Evolutionary conservation across 192 early-diverging fungal species (phyloP).

Genomic region (Rhizoclosmatium sp.): DNA sequence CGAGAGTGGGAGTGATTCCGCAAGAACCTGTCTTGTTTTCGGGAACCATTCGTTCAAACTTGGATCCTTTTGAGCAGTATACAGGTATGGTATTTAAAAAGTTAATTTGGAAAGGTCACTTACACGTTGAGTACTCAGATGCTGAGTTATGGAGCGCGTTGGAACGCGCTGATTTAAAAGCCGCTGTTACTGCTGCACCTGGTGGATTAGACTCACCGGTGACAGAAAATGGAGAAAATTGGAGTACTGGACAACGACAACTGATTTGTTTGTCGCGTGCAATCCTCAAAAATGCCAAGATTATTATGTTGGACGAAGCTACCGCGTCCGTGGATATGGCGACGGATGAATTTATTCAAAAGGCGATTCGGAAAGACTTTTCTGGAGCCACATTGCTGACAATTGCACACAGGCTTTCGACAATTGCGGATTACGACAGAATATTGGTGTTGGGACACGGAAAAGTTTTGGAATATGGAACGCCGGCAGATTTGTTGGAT

Average conservation of each 20-base stretch:
- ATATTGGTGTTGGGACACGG: conserved; percentile 82
- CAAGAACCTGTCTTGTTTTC: conserved; percentile 73
- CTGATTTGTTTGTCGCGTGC: conserved; percentile 55
- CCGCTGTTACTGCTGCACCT: conserved; percentile 47
- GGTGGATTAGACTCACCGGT: not conserved
- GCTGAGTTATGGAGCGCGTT: conserved; percentile 78
- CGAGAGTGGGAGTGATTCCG: conserved; percentile 80
- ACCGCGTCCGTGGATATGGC: conserved; percentile 67
- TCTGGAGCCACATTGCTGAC: conserved; percentile 68
- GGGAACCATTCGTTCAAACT: conserved; percentile 71
- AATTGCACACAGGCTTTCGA: conserved; percentile 68
- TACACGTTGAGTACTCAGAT: conserved; percentile 52
- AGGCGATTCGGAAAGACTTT: conserved; percentile 65
- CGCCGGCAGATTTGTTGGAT: conserved; percentile 66
- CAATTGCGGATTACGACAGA: conserved; percentile 63
- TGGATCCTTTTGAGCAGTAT: conserved; percentile 71
- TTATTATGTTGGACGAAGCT: conserved; percentile 50
- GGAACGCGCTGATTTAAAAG: conserved; percentile 57
- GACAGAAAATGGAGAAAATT: not conserved
- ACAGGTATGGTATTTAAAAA: conserved; percentile 32
- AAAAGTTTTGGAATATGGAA: conserved; percentile 69
- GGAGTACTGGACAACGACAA: conserved; percentile 59
- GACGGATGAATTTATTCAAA: conserved; percentile 49
- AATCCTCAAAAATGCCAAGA: conserved; percentile 38
- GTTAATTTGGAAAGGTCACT: too few relatives aligned